Conservation (phyloP, 495 filamentous ascomycete species). For the Massariosphaeria phaeospora region DNA sequence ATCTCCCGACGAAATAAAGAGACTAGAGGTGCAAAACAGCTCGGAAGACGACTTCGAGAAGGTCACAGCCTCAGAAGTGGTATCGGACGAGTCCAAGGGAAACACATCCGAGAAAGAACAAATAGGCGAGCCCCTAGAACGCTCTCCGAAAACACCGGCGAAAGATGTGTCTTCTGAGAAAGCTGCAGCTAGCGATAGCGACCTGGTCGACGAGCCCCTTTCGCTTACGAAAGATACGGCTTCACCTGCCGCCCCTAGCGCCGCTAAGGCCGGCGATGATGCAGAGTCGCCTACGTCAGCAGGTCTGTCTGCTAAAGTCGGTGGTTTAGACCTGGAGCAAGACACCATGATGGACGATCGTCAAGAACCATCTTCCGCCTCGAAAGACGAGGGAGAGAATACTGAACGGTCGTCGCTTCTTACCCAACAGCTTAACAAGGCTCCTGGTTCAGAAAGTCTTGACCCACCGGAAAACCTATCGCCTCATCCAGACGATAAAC, state of each 20-base stretch:
- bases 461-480: constrained; percentile 40
- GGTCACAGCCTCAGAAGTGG: constrained; percentile 64
- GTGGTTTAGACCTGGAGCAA: constrained; percentile 49
- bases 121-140: constrained; percentile 19
- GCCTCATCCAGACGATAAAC: constrained; percentile 60
- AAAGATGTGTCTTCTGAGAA: constrained; percentile 17
- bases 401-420: constrained; percentile 27
- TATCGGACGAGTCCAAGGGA: constrained; percentile 58
- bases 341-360: constrained; percentile 41
- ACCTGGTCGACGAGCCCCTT: constrained; percentile 67
- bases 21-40: constrained; percentile 66
- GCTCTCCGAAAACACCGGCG: constrained; percentile 13
- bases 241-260: constrained; percentile 8
- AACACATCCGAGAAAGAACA: constrained; percentile 45
- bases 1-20: constrained; percentile 45
- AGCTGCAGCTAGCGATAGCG: constrained; percentile 43
- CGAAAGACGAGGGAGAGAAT: constrained; percentile 4
- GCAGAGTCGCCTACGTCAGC: constrained; percentile 48
- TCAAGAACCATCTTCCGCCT: background rate
- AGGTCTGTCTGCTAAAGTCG: constrained; percentile 50
- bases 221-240: constrained; percentile 48
- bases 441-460: constrained; percentile 10
- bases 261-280: constrained; percentile 39
- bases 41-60: constrained; percentile 93
- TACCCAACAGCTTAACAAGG: constrained; percentile 31